A percentile compares a stretch with the other conserved stretches of the same genome.
These are phyloP conservation scores for Colletotrichum kahawae DNA, from an alignment of 2,329 filamentous ascomycete species.

Conservation along the genomic window DNA sequence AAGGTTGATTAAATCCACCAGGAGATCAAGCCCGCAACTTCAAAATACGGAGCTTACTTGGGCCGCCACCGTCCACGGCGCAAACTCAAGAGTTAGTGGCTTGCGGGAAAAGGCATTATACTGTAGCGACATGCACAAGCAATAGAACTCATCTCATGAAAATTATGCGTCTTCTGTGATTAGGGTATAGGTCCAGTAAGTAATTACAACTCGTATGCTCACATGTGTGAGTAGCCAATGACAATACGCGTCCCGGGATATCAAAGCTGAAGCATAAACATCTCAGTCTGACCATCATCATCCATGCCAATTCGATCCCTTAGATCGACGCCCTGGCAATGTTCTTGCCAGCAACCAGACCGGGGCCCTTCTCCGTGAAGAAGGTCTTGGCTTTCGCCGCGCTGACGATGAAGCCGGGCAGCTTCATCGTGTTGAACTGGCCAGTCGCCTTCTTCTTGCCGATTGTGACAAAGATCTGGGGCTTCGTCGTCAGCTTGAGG, in stretches of 20 bases:
- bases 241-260: slow-evolving; percentile 7
- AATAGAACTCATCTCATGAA: neutral
- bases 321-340: slow-evolving; percentile 17
- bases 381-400: slow-evolving; percentile 22
- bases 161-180: neutral
- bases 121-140: too few species aligned
- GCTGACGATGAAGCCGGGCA: slow-evolving; percentile 21
- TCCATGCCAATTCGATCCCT: neutral
- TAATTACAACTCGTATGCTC: slow-evolving; percentile 8
- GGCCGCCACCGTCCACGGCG: too few species aligned
- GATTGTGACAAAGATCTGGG: slow-evolving; percentile 19
- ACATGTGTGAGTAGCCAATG: neutral
- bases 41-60: too few species aligned
- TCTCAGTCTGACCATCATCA: neutral
- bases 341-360: slow-evolving; percentile 18
- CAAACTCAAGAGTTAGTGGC: too few species aligned
- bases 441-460: slow-evolving; percentile 21
- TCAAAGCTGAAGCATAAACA: slow-evolving; percentile 6
- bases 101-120: too few species aligned
- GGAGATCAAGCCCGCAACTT: too few species aligned
- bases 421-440: slow-evolving; percentile 22
- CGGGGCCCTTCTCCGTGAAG: slow-evolving; percentile 19
- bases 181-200: slow-evolving; percentile 5
- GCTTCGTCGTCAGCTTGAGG: slow-evolving; percentile 19
- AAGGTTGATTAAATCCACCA: too few species aligned